A percentile compares a stretch with the other conserved stretches of the same genome.
Conservation (phyloP, 208 protist genomes). For the Leishmania martiniquensis region DNA sequence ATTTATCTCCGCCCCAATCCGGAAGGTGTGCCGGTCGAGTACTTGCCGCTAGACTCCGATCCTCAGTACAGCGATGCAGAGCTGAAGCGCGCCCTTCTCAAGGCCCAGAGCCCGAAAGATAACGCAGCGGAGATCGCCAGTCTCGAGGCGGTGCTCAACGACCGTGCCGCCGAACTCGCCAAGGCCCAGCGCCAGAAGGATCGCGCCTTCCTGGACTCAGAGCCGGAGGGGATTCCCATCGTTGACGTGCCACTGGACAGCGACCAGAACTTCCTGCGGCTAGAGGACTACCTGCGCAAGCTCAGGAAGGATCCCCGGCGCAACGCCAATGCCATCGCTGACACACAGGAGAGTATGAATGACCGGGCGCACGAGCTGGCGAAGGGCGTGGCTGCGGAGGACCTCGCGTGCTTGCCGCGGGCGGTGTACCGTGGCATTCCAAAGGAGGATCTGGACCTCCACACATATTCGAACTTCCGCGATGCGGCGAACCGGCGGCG, state of each 20-base stretch:
- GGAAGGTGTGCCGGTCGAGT: conserved; percentile 53
- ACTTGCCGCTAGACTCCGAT: conserved; percentile 71
- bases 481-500: conserved; percentile 61
- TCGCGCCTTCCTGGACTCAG: conserved; percentile 62
- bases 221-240: conserved; percentile 77
- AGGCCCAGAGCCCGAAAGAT: conserved; percentile 40
- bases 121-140: conserved; percentile 58
- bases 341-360: conserved; percentile 79
- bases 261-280: conserved; percentile 55
- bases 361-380: conserved; percentile 76
- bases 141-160: conserved; percentile 70
- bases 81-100: conserved; percentile 67
- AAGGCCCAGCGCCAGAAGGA: conserved; percentile 51
- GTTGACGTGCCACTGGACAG: conserved; percentile 54
- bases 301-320: conserved; percentile 65
- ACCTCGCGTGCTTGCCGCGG: conserved; percentile 53
- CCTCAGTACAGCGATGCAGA: conserved; percentile 60
- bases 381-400: conserved; percentile 53
- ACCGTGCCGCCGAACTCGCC: conserved; percentile 73
- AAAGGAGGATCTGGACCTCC: conserved; percentile 74
- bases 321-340: conserved; percentile 57
- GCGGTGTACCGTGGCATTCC: conserved; percentile 68
- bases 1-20: conserved; percentile 71
- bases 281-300: conserved; percentile 69
- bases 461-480: conserved; percentile 66